Evolutionary conservation across 495 filamentous ascomycete species (phyloP), one percentile per base, ranked within the genome.

Genomic region (Usnea hakonensis): DNA sequence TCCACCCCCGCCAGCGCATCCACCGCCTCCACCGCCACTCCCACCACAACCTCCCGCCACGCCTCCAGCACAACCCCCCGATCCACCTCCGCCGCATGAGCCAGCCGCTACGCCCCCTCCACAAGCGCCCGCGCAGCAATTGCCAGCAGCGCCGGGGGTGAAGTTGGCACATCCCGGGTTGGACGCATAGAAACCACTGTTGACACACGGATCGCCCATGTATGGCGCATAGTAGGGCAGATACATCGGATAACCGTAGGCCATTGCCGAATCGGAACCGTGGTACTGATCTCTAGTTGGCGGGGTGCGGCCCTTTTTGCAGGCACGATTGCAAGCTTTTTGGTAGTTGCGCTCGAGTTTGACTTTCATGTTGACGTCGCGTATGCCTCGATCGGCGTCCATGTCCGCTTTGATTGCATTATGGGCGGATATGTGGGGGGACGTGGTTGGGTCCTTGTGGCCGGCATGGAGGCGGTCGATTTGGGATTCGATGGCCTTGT

Each of bases 311-410:
- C 81, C 83, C 52, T 83, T 84, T 60, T 86, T 87, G 61, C 77
- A 72, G 0, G 86, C 86, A 8, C 87, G 81, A 17, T 81, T 80
- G 46, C 74, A 73, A 0, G 85, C 82, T 62, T 86, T 86, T 30
- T 81, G 73, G 72, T 90, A 90, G 33, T 80, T 80, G 30, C 69
- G 68, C 26, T 87, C 81, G n/a, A 90, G 79, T 35, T 80, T 67
- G 28, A 66, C 48, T n/a, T 64, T 59, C 14, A 75, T 48, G 19
- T 67, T 69, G 10, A 73, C 71, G 16, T 69, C 43, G 3, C 60
- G 54, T 32, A 71, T 48, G 38, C 40, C 28, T 5, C 35, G 23
- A 8, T 35, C 16, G 28, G 10, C 26, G 19, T 73, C 28, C 1
- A 38, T 55, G 5, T 40, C 30, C 23, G 65, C 2, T 62, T 62